Base-by-base conservation (phyloP, 306 rosid species). In the Astragalus glycyphyllos region DNA sequence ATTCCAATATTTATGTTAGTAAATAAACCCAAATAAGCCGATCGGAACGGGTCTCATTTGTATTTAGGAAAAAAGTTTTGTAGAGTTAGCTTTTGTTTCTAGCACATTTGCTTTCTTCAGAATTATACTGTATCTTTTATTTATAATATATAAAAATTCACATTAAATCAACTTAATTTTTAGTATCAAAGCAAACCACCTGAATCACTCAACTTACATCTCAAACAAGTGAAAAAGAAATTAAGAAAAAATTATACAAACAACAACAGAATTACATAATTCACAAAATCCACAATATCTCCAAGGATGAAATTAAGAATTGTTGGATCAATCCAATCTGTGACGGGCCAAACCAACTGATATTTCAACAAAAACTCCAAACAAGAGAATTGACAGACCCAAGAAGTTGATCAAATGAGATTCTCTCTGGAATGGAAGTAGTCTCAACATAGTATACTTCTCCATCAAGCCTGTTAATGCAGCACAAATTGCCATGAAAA, bases 381-480 rank as follows among this genome's bases (percentile, higher is more conserved):
- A 92, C 74, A 92, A 79, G 70, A 92, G 90, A 75, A 92, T 80
- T 11, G 86, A 46, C 0, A 92, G 84, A 32, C 75, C 98, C 0
- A 75, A 81, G 81, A 89, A 84, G 77, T 88, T 92, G 75, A 92
- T 66, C 75, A 92, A 47, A 63, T 50, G 87, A 1, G 60, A 34
- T 72, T 92, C 83, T 51, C 76, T 50, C 12, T 68, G 61, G 20
- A 59, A 71, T 26, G 76, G 62, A 5, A 0, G 0, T 8, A 51
- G 20, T 53, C 2, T 60, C 11, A 81, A 51, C 71, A 69, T 62
- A 4, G 78, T 37, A 14, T 69, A 61, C 38, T 48, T 86, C 82
- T 87, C 86, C 80, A 83, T 78, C 58, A 91, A 73, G 7, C 97
- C 97, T 29, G 96, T 87, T 13, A 89, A 37, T 69, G 97, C 93